phyloP scores from a whole-genome alignment of 164 flowering plant genomes.

The Hamamelis virginiana region DNA sequence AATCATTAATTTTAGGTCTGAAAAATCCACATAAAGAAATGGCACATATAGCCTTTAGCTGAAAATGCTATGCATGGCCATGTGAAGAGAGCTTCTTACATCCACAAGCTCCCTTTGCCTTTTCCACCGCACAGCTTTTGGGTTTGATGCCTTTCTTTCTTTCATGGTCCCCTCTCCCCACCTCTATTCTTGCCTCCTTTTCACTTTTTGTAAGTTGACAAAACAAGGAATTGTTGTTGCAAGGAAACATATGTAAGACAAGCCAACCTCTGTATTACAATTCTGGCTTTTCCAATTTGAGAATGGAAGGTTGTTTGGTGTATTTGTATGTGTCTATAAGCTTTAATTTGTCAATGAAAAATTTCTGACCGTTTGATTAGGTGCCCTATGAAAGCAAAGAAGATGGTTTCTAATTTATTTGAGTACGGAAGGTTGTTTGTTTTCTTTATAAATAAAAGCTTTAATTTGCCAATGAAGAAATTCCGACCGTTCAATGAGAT shows the following conservation, averaged over 20 bases:
- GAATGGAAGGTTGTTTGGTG: not conserved
- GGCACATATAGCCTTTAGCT: not conserved
- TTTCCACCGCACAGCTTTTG: not conserved
- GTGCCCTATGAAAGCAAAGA: too few relatives aligned
- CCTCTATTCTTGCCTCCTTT: not conserved
- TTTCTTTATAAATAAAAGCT: too few relatives aligned
- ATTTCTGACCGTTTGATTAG: too few relatives aligned
- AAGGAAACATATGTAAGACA: slow-evolving; percentile 3
- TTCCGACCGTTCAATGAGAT: too few relatives aligned
- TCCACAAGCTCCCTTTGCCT: not conserved
- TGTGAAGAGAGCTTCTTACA: not conserved
- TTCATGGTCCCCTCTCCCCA: not conserved
- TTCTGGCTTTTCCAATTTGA: slow-evolving; percentile 6
- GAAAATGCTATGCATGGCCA: slow-evolving; percentile 2
- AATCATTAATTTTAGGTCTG: not conserved
- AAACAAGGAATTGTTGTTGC: slow-evolving; percentile 2
- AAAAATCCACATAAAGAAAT: not conserved
- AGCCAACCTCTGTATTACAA: not conserved
- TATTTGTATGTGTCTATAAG: not conserved
- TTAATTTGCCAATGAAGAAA: too few relatives aligned
- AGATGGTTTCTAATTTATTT: too few relatives aligned
- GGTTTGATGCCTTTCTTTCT: not conserved
- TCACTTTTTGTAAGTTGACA: not conserved
- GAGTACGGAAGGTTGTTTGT: too few relatives aligned
- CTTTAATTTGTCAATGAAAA: not conserved